These are phyloP conservation scores for Zizania palustris DNA, from an alignment of 202 grass and related monocot species.

Conservation along the genomic window DNA sequence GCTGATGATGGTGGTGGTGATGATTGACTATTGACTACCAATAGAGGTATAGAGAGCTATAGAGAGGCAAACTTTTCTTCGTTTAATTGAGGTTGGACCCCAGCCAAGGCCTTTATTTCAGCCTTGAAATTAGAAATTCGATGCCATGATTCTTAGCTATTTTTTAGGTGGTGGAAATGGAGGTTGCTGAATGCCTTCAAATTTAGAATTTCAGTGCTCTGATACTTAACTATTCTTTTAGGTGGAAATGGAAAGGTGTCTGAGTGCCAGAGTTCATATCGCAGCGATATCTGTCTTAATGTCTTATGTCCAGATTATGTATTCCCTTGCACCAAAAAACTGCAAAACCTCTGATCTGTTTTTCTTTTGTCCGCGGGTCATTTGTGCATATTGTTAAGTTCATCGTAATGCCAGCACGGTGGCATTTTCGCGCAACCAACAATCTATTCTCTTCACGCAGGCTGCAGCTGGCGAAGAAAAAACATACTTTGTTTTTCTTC, in stretches of 20 bases:
- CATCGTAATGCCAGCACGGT: background rate
- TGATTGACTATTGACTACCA: conserved; percentile 26
- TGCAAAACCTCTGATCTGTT: background rate
- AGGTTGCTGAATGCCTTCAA: background rate
- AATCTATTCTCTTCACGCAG: background rate
- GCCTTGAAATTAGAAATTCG: background rate
- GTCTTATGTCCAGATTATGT: background rate
- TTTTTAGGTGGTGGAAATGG: background rate
- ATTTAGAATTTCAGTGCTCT: no score
- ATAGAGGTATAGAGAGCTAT: conserved; percentile 19
- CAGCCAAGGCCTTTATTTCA: background rate
- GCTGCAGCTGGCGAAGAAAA: background rate
- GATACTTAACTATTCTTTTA: no score
- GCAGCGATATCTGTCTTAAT: background rate
- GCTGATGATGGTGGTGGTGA: conserved; percentile 50
- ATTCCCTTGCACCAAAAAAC: background rate
- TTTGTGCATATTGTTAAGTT: background rate
- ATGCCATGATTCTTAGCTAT: background rate
- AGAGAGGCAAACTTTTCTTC: background rate
- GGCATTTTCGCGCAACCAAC: background rate
- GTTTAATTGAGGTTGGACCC: background rate
- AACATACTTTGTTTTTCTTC: background rate
- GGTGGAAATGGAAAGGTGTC: no score
- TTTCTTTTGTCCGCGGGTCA: background rate
- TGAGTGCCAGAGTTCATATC: background rate